Base-by-base conservation (phyloP, 1,284 basidiomycete species). In the Pseudozyma thailandica region DNA sequence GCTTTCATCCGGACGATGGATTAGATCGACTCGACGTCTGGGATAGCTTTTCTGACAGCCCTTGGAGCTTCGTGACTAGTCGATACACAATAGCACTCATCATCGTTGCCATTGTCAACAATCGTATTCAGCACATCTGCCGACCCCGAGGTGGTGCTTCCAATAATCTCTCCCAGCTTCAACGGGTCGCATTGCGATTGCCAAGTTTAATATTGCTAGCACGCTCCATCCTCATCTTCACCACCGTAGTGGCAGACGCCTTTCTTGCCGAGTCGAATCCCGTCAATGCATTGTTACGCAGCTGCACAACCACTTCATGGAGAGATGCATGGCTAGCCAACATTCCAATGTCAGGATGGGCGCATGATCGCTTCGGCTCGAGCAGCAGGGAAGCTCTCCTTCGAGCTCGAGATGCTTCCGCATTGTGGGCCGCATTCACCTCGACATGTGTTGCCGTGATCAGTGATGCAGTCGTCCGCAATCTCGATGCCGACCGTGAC, bases 81-180 rank as follows among this genome's bases (percentile, higher is more conserved):
- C 74, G 78, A 3, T 81, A 78, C 35, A 52, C 72, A 7, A 28
- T 76, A 21, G 68, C 72, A 3, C 58, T 81, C n/a, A 48, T 73
- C 23, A 46, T 66, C 21, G 69, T 79, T 35, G 75, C 72, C 7
- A 66, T 79, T 23, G 30, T 79, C 37, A 71, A 70, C 42, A 80
- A 81, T 39, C 68, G 79, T 4, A 75, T 81, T 7, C 73, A 78
- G 27, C 78, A 81, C 53, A 74, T 81, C 38, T 81, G 79, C 52
- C 59, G 78, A 1, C 78, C 79, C 9, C 41, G 75, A 4, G 65
- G 70, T 5, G 62, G 78, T 6, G 72, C 71, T 21, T 41, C 66
- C 20, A 33, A 41, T 6, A 58, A 53, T 4, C 60, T 81, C 2
- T 55, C 68, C 4, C 46, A 48, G 16, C 21, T 35, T 0, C 64